Conservation (phyloP, 768 basidiomycete genomes). For the Lentinus tigrinus region DNA sequence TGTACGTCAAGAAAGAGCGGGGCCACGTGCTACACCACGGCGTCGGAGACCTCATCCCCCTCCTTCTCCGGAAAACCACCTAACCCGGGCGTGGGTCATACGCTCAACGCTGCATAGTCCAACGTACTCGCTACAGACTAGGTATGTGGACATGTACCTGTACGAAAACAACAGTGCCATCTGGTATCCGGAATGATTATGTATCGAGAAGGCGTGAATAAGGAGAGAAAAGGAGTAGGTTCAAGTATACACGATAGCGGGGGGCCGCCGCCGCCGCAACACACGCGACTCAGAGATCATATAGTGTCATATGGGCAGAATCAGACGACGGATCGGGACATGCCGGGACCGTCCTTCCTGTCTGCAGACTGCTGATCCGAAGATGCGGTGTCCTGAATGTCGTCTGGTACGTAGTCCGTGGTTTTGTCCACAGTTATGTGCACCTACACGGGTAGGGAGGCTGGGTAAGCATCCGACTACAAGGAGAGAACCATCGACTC, state of each 20-base stretch:
- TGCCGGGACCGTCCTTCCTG: constrained; percentile 1
- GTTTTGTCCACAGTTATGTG: constrained; percentile 28
- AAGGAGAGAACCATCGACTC: too few relatives aligned
- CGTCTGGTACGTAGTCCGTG: constrained; percentile 22
- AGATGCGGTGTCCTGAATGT: constrained; percentile 1
- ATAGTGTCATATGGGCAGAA: background rate
- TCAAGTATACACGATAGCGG: too few relatives aligned
- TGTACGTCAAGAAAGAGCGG: constrained; percentile 32
- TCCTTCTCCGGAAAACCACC: constrained; percentile 2
- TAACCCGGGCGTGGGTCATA: too few relatives aligned
- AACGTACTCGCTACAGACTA: background rate
- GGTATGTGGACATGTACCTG: background rate
- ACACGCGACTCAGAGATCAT: too few relatives aligned
- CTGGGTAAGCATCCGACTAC: background rate
- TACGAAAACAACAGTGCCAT: constrained; percentile 1
- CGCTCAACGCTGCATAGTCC: background rate
- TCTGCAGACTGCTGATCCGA: constrained; percentile 5
- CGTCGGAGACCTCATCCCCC: constrained; percentile 14
- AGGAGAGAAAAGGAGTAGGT: too few relatives aligned
- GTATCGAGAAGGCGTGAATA: background rate
- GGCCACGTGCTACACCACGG: constrained; percentile 32
- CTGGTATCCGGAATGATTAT: background rate
- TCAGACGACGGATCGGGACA: background rate
- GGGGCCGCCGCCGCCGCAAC: too few relatives aligned
- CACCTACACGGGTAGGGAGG: constrained; percentile 6